Evolutionary conservation across 345 rosid species (phyloP).

Genomic region (Eucalyptus polyanthemos): DNA sequence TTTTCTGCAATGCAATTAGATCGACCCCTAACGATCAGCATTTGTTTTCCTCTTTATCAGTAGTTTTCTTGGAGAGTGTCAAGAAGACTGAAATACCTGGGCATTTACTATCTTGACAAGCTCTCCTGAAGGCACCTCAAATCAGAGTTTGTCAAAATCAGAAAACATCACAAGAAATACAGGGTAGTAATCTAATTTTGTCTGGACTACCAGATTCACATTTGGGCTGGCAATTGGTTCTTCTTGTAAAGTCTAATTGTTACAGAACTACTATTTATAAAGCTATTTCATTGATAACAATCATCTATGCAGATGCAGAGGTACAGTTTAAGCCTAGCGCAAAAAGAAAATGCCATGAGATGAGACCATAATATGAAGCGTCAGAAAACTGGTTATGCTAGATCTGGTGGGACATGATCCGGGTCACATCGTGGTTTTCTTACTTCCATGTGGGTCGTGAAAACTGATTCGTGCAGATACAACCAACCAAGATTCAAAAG

Average conservation of each 20-base stretch:
- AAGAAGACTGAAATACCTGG: constrained; percentile 13
- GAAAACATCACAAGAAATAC: not conserved
- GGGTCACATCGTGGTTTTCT: not conserved
- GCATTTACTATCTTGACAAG: constrained; percentile 15
- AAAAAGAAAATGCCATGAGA: not conserved
- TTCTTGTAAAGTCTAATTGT: not conserved
- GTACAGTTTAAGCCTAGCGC: not conserved
- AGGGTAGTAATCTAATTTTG: not conserved
- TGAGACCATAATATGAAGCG: not conserved
- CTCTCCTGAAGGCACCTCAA: constrained; percentile 4
- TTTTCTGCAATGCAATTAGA: constrained; percentile 10
- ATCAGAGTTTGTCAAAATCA: not conserved
- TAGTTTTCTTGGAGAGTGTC: not conserved
- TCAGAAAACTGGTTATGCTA: not conserved
- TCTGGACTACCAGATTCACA: not conserved
- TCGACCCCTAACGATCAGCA: not conserved
- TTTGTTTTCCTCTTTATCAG: not conserved
- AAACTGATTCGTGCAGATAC: not conserved
- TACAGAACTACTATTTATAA: not conserved
- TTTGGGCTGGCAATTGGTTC: not conserved
- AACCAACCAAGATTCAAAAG: not conserved
- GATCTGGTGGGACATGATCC: not conserved
- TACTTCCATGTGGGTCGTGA: not conserved
- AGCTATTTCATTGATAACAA: not conserved
- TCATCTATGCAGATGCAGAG: not conserved